phyloP scores from a whole-genome alignment of 225 moss, liverwort and hornwort genomes.

The Polytrichum formosum region DNA sequence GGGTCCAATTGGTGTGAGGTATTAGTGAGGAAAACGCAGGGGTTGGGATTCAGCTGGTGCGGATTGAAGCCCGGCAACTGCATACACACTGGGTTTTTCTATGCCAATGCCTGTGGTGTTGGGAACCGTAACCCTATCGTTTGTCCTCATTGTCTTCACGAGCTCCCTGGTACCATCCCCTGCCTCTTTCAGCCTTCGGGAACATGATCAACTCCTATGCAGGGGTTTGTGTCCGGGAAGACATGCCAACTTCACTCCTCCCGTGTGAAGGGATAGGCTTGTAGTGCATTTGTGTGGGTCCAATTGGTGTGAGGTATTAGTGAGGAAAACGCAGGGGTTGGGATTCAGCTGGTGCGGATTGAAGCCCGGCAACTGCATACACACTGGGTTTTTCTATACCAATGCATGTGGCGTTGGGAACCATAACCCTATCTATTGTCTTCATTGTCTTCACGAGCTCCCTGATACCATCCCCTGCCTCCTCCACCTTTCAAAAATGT shows the following conservation, averaged over 20 bases:
- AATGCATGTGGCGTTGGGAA: no score
- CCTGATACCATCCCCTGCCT: constrained; percentile 28
- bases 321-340: not conserved
- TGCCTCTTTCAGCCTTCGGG: no score
- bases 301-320: not conserved
- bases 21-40: not conserved
- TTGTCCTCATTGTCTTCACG: no score
- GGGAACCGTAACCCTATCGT: no score
- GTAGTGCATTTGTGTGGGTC: not conserved
- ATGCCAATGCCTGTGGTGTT: no score
- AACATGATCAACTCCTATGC: no score
- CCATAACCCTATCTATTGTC: not conserved
- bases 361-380: not conserved
- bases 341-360: not conserved
- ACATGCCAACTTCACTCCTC: not conserved
- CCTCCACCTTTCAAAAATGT: no score
- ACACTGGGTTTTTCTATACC: no score
- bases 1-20: not conserved
- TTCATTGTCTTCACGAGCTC: constrained; percentile 85
- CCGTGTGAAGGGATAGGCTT: not conserved
- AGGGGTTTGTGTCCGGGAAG: not conserved
- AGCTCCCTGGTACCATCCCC: no score
- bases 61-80: not conserved
- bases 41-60: not conserved
- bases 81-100: no score